Base-by-base conservation (phyloP, 495 filamentous ascomycete genomes). In the Aspergillus biplanus region DNA sequence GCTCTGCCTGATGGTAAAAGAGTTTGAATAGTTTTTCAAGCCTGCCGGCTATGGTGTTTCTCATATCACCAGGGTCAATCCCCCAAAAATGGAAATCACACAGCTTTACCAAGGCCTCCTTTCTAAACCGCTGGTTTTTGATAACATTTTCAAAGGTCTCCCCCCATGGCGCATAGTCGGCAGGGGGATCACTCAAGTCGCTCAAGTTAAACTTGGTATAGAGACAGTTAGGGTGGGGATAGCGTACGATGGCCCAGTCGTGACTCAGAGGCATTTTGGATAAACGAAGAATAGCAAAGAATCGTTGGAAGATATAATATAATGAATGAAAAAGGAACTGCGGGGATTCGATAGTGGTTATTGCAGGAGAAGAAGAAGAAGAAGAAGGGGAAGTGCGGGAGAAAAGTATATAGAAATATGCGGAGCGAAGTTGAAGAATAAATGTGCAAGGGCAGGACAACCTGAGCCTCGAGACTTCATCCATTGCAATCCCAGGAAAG, bases 1-100 rank as follows among this genome's bases (percentile, higher is more conserved):
- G 12, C 16, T 65, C 49, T 31, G 63, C 65, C 54, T 67, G 64
- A 32, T 77, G 62, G 27, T 72, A 79, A 31, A 75, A 56, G 7
- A 75, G 47, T 50, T 78, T 79, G 46, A 50, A 68, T 21, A 79
- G 27, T 1, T 16, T 21, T 7, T 32, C 16, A 7, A 67, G 9
- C 8, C 65, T 58, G 21, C 53, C 42, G 0, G 5, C 12, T 5
- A 7, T 57, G 27, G 31, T 62, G 9, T 1, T 9, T 44, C 49
- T 37, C 21, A 27, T 27, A 27, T 27, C 21, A 27, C 21, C 21
- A 27, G 49, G 63, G 5, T 73, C 56, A 7, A 80, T 73, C 5
- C 75, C 76, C 75, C 75, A 79, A 33, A 71, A 71, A 52, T 73
- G 65, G 34, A 67, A 68, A 3, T 39, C 56, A 4, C 65, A n/a